These are phyloP conservation scores for Podaxis carcinomalis DNA, from an alignment of 768 basidiomycete species.

Conservation along the genomic window DNA sequence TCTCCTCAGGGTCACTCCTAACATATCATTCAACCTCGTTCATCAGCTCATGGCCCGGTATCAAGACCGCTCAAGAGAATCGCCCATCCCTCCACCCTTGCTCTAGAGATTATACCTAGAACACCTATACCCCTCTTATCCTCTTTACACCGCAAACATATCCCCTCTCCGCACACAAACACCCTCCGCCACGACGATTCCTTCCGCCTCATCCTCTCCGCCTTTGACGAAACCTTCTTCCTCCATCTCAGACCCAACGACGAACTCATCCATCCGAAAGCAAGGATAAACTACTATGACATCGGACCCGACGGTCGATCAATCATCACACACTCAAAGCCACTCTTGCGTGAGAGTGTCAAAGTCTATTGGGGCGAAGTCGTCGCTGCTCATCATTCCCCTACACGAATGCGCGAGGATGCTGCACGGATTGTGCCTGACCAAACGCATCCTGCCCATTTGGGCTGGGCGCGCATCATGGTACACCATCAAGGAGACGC, in stretches of 20 bases:
- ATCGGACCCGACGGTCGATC: constrained; percentile 45
- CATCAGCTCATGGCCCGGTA: constrained; percentile 43
- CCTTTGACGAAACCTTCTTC: constrained; percentile 61
- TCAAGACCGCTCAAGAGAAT: constrained; percentile 45
- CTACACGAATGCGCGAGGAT: constrained; percentile 57
- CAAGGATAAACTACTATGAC: constrained; percentile 65
- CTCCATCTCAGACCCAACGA: constrained; percentile 78
- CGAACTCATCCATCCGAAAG: constrained; percentile 74
- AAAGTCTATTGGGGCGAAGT: constrained; percentile 77
- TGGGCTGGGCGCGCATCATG: constrained; percentile 79
- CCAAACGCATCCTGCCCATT: constrained; percentile 36
- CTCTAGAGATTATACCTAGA: constrained; percentile 57
- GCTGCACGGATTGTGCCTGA: constrained; percentile 46
- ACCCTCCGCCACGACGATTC: constrained; percentile 64
- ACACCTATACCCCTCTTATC: constrained; percentile 18
- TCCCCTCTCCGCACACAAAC: constrained; percentile 32
- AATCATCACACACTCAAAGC: constrained; percentile 48
- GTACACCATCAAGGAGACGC: constrained; percentile 61
- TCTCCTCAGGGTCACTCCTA: background rate
- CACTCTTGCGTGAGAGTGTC: constrained; percentile 60
- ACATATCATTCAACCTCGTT: background rate
- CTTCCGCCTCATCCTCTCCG: constrained; percentile 64
- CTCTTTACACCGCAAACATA: constrained; percentile 28
- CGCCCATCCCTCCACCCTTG: constrained; percentile 43
- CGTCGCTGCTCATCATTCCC: constrained; percentile 50